Evolutionary conservation across 306 rosid genomes (phyloP), one percentile per base, ranked within the genome.

Genomic region (Canavalia gladiata): DNA sequence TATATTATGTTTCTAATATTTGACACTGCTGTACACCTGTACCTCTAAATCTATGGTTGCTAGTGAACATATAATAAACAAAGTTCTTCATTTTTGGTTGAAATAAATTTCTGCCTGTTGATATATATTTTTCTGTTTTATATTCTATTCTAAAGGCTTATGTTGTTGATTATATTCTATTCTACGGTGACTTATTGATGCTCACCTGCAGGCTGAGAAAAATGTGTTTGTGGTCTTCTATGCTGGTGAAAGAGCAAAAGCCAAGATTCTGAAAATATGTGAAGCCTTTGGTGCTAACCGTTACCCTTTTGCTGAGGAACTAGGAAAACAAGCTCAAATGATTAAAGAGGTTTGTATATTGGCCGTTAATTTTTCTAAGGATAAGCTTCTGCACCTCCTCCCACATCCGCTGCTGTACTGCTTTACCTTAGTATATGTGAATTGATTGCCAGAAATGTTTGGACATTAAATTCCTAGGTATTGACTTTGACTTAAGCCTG

Each of bases 241-340:
- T 71, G 92, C 98, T 18, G 97, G 96, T 62, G 99, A 93, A 90
- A 93, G 89, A 89, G 92, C 87, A 74, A 93, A 88, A 89, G 84
- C 85, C 84, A 95, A 95, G 86, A 88, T 95, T 87, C 96, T 95
- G 76, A 95, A 95, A 87, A 93, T 95, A 83, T 95, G 99, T 75
- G 98, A 95, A 9, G 99, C 99, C 45, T 95, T 95, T 87, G 94
- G 96, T 66, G 99, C 99, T 46, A 93, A 93, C 88, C 99, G 99
- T 49, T 95, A 95, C 84, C 90, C 99, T 55, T 95, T 93, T 81
- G 66, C 89, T 9, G 99, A 95, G 89, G 98, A 87, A 68, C 57
- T 84, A 47, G 84, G 82, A 63, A 87, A 87, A 56, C 90, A 87
- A 81, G 64, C 70, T 50, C 88, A 87, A 81, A 84, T 87, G 90